These are phyloP conservation scores for Monosporascus sp. DNA, from an alignment of 2,329 filamentous ascomycete species.

Conservation along the genomic window DNA sequence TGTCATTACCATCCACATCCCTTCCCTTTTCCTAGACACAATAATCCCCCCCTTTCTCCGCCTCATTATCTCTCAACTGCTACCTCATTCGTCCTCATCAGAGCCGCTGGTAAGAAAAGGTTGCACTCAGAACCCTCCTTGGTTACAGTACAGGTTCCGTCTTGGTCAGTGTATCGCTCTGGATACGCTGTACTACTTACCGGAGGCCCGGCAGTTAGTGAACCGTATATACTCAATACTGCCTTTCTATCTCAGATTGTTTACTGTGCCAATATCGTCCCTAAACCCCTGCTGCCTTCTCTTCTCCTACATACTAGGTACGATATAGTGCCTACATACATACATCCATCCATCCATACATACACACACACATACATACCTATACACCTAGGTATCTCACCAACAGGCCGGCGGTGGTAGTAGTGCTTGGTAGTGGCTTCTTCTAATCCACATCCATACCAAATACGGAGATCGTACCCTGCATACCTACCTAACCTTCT, in stretches of 20 bases:
- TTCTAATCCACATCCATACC: neutral
- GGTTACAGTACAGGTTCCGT: no score
- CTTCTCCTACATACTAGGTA: no score
- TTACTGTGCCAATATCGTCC: no score
- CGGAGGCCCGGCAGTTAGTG: no score
- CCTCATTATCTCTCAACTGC: neutral
- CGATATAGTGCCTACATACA: neutral
- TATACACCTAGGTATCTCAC: neutral
- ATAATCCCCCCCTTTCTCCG: neutral
- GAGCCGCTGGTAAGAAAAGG: no score
- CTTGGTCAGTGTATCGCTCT: no score
- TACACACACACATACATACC: neutral
- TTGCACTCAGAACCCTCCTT: no score
- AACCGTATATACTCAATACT: no score
- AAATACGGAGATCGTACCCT: neutral
- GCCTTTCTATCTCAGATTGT: no score
- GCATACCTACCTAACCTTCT: neutral
- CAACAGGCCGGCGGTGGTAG: neutral
- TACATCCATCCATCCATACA: neutral
- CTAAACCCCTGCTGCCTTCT: no score
- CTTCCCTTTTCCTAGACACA: neutral
- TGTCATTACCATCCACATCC: neutral
- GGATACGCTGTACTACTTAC: no score
- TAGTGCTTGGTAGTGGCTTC: neutral
- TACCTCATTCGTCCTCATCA: neutral